Conservation (phyloP, 108 stramenopile species). For the Aurantiochytrium sp. region DNA sequence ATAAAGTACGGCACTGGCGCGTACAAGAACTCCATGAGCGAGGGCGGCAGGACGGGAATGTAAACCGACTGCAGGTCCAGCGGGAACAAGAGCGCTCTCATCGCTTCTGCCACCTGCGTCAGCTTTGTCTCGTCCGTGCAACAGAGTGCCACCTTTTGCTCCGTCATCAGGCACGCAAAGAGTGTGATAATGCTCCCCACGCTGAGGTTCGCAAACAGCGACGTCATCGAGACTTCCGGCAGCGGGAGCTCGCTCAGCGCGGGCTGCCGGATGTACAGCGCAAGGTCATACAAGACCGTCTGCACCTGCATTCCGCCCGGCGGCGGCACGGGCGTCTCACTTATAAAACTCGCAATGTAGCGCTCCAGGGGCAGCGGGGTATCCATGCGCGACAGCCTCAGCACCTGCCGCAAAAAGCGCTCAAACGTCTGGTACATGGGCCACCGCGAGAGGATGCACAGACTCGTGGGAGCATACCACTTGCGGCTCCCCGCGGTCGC, state of each 20-base stretch:
- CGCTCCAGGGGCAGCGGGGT: neutral
- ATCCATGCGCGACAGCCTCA: neutral
- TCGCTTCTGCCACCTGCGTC: neutral
- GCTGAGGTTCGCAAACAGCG: neutral
- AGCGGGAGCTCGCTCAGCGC: neutral
- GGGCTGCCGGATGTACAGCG: neutral
- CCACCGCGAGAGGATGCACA: constrained; percentile 17
- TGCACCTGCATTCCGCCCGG: neutral
- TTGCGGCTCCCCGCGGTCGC: neutral
- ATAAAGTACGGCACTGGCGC: neutral
- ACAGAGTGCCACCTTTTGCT: constrained; percentile 22
- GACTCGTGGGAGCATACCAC: neutral
- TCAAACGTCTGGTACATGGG: constrained; percentile 4
- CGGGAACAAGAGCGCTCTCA: neutral
- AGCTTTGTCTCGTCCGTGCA: neutral
- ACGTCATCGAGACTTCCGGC: neutral
- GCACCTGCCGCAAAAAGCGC: neutral
- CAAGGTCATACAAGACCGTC: neutral
- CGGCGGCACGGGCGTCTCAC: constrained; percentile 2
- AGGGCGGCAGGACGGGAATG: neutral
- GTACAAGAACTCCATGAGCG: neutral
- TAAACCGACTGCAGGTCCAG: neutral
- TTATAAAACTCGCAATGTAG: constrained; percentile 3
- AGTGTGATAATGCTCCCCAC: neutral
- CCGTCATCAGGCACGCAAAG: neutral